Evolutionary conservation across 805 yeast genomes (phyloP).

Genomic region (Hanseniaspora occidentalis): DNA sequence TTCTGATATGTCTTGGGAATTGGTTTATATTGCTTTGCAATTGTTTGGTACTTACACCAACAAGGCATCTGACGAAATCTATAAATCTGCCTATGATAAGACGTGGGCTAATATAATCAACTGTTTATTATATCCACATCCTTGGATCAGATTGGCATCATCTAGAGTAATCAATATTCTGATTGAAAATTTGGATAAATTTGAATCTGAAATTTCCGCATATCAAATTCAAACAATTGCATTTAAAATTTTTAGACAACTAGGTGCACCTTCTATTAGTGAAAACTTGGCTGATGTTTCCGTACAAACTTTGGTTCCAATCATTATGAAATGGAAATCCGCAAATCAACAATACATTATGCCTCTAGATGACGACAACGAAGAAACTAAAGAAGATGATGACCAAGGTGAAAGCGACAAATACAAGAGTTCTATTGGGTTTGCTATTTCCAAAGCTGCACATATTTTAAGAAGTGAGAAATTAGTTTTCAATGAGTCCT

Average conservation of each 20-base stretch:
- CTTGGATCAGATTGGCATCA: conserved; percentile 74
- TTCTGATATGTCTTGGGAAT: conserved; percentile 58
- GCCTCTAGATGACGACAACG: conserved; percentile 14
- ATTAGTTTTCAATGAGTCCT: conserved; percentile 33
- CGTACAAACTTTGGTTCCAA: conserved; percentile 51
- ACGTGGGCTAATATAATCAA: conserved; percentile 43
- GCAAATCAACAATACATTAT: conserved; percentile 27
- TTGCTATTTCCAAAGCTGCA: conserved; percentile 45
- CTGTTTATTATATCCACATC: conserved; percentile 68
- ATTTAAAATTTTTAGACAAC: conserved; percentile 57
- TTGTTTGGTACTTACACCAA: conserved; percentile 34
- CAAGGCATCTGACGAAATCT: conserved; percentile 13
- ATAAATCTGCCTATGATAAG: conserved; percentile 20
- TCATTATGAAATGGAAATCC: conserved; percentile 51
- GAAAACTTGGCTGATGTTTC: conserved; percentile 50
- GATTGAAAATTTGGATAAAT: conserved; percentile 28
- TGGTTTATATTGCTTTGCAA: conserved; percentile 53
- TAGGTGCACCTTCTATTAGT: conserved; percentile 65
- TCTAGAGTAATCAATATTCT: conserved; percentile 45
- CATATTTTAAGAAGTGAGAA: conserved; percentile 56
- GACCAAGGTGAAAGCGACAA: conserved; percentile 14
- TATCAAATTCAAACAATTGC: conserved; percentile 56
- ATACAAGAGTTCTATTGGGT: conserved; percentile 18
- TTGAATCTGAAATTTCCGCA: conserved; percentile 25
- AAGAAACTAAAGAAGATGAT: conserved; percentile 7